These are phyloP conservation scores for Trypanosoma platydactyli DNA, from an alignment of 208 protist species.

Conservation along the genomic window DNA sequence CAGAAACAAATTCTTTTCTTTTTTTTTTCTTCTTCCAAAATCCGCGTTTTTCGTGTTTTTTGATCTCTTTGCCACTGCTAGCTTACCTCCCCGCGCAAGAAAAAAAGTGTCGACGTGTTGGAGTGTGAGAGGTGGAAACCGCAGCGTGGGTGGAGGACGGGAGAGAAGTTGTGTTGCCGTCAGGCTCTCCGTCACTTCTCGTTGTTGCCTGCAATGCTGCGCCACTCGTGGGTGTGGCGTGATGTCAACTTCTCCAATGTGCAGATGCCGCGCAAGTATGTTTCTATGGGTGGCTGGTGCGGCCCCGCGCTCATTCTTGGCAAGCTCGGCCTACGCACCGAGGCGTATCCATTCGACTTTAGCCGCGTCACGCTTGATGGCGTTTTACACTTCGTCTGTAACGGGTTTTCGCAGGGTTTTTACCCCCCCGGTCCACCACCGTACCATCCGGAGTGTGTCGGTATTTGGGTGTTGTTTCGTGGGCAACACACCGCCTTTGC, in stretches of 20 bases:
- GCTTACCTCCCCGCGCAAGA: no score
- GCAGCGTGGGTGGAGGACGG: no score
- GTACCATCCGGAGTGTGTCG: conserved; percentile 75
- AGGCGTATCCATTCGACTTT: conserved; percentile 82
- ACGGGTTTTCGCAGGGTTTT: conserved; percentile 69
- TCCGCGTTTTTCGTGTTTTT: no score
- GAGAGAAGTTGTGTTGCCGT: background rate
- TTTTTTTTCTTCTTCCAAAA: no score
- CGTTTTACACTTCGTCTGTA: conserved; percentile 54
- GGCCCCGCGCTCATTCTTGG: conserved; percentile 72
- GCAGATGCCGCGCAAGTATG: conserved; percentile 45
- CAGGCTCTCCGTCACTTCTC: no score
- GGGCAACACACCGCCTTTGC: conserved; percentile 79
- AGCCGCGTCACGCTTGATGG: conserved; percentile 69
- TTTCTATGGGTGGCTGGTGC: conserved; percentile 81
- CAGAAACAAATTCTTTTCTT: no score
- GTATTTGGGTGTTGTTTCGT: conserved; percentile 74
- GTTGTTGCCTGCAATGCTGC: conserved; percentile 3
- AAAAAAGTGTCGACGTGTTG: no score
- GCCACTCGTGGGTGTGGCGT: conserved; percentile 5
- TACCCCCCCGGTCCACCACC: conserved; percentile 62
- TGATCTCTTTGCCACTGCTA: no score
- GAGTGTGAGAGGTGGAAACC: no score
- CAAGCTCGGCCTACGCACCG: conserved; percentile 67
- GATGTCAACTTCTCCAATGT: conserved; percentile 32